A percentile compares a stretch with the other conserved stretches of the same genome.
phyloP scores from a whole-genome alignment of 129 eudicot species.

The Oenanthe sinensis region DNA sequence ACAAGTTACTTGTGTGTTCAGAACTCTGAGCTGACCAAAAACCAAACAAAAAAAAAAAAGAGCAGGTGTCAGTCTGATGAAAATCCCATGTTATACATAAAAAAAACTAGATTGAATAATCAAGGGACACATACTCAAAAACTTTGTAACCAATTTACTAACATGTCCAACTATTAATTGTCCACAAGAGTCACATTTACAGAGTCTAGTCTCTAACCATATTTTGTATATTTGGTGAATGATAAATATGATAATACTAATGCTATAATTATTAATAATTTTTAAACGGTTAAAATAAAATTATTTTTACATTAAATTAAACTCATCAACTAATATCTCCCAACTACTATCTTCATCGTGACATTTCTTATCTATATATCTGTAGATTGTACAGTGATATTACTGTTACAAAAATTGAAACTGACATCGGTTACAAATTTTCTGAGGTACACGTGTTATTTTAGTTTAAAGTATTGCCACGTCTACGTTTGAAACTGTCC shows the following conservation, averaged over 20 bases:
- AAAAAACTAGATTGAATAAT: background rate
- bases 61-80: conserved; percentile 8
- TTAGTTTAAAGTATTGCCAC: background rate
- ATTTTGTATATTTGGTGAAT: too few species aligned
- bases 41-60: background rate
- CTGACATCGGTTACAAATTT: background rate
- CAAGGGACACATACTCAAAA: conserved; percentile 1
- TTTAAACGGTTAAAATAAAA: too few species aligned
- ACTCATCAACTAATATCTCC: background rate
- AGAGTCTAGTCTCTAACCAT: background rate
- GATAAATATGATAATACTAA: too few species aligned
- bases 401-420: background rate
- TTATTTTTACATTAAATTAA: too few species aligned
- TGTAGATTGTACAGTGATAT: background rate
- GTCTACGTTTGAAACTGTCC: background rate
- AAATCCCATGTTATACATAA: background rate
- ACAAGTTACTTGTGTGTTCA: conserved; percentile 14
- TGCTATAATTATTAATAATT: too few species aligned
- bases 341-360: background rate
- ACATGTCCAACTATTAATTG: background rate
- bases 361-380: background rate
- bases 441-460: background rate
- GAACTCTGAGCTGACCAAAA: conserved; percentile 6
- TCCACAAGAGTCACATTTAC: background rate
- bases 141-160: conserved; percentile 2